phyloP scores from a whole-genome alignment of 164 flowering plant species.

The Cinnamomum micranthum region DNA sequence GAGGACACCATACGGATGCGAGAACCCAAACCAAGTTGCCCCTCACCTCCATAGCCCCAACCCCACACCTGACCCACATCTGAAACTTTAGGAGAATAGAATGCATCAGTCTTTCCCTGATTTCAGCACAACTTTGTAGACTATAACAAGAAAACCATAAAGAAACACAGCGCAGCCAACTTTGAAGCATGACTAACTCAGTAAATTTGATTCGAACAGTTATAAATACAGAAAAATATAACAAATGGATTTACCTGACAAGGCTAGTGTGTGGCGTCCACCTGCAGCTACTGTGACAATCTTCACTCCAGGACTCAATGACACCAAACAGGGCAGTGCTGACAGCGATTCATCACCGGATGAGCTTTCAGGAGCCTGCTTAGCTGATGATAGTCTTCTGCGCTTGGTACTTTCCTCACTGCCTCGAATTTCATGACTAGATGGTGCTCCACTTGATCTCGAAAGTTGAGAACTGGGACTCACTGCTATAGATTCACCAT shows the following conservation, averaged over 20 bases:
- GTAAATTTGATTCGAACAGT: too few species aligned
- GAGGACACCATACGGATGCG: slow-evolving; percentile 92
- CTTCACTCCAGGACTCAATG: slow-evolving; percentile 77
- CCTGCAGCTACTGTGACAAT: slow-evolving; percentile 88
- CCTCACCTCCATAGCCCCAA: slow-evolving; percentile 99
- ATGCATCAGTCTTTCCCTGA: slow-evolving; percentile 16
- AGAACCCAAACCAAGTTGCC: slow-evolving; percentile 96
- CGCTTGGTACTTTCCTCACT: slow-evolving; percentile 65
- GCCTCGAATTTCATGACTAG: slow-evolving; percentile 43
- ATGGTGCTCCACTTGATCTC: slow-evolving; percentile 35
- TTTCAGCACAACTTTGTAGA: too few species aligned
- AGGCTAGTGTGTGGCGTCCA: slow-evolving; percentile 89
- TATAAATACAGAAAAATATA: not conserved
- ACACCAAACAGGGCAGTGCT: slow-evolving; percentile 81
- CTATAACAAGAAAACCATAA: too few species aligned
- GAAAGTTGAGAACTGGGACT: slow-evolving; percentile 65
- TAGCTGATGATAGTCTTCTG: slow-evolving; percentile 67
- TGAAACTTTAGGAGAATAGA: slow-evolving; percentile 47
- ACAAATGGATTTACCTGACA: slow-evolving; percentile 62
- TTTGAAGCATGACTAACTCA: too few species aligned
- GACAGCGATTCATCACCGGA: slow-evolving; percentile 69
- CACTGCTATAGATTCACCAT: slow-evolving; percentile 37
- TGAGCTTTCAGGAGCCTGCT: slow-evolving; percentile 69
- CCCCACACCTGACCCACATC: slow-evolving; percentile 99
- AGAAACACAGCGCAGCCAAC: not conserved